A percentile compares a stretch with the other conserved stretches of the same genome.
phyloP scores from a whole-genome alignment of 352 stramenopile genomes.

The Globisporangium carolinianum region DNA sequence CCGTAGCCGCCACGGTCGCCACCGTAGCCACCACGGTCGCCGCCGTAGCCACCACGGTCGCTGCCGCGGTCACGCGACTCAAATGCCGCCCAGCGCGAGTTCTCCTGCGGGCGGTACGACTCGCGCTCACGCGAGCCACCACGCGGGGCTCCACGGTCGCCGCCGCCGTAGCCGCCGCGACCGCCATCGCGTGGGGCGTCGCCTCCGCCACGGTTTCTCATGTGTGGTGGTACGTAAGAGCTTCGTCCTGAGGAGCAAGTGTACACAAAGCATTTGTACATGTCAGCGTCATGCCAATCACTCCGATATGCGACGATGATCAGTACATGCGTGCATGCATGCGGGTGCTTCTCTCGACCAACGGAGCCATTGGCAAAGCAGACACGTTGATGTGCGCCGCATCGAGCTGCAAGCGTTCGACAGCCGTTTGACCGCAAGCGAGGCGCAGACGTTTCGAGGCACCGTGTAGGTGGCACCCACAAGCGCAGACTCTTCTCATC shows the following conservation, averaged over 20 bases:
- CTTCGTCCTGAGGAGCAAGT: constrained; percentile 37
- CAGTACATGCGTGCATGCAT: neutral
- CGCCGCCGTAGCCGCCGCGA: constrained; percentile 17
- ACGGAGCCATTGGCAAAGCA: no score
- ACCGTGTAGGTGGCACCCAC: no score
- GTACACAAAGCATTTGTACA: neutral
- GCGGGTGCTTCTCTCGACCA: no score
- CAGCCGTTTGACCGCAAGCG: no score
- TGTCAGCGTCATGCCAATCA: neutral
- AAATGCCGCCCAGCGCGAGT: constrained; percentile 50
- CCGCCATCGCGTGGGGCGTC: constrained; percentile 23
- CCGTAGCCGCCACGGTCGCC: constrained; percentile 19
- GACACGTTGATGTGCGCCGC: neutral
- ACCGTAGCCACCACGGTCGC: constrained; percentile 24
- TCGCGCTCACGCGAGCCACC: constrained; percentile 28
- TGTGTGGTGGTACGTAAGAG: constrained; percentile 70
- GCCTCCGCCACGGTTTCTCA: constrained; percentile 36
- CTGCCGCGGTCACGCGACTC: constrained; percentile 31
- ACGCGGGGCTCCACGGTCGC: constrained; percentile 23
- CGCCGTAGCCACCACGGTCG: constrained; percentile 21
- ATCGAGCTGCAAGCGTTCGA: neutral
- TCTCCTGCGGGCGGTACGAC: constrained; percentile 22
- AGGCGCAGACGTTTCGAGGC: no score
- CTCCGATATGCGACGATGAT: neutral
- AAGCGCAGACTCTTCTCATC: no score